Evolutionary conservation across 2,329 filamentous ascomycete genomes (phyloP), one percentile per base, ranked within the genome.

Genomic region (Coleophoma cylindrospora): DNA sequence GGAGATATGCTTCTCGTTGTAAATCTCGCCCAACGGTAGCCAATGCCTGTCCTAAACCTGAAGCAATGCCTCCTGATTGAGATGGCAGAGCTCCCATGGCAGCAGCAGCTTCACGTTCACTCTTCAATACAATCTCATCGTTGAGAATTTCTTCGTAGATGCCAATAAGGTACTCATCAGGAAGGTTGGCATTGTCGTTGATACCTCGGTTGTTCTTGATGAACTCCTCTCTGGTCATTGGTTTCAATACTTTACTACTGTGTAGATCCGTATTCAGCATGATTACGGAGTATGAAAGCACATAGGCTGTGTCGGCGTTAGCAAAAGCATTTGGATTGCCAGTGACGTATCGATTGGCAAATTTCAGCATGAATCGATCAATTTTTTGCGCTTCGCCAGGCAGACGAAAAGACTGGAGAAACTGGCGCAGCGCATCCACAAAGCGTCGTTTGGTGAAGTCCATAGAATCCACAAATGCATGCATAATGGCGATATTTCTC

Each of bases 131-230:
- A 58, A 99, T 99, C 68, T 99, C 94, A 54, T 97, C 92, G 50
- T 76, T 78, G 1, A 79, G 81, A 61, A 99, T 99, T 65, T 99
- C 94, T 5, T 99, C 92, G 59, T 86, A 99, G 48, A 99, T 97
- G 6, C 79, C 81, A 27, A 82, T 77, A 2, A 99, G 81, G 64
- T 99, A 99, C 36, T 99, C 94, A 45, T 95, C 84, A 0, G 95
- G 94, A 52, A 99, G 72, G 72, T 97, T 89, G 32, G 90, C 87
- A 58, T 89, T 92, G 70, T 99, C 94, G 69, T 99, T 97, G 74
- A 99, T 99, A 51, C 94, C 94, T 27, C 94, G 79, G 68, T 99
- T 99, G 71, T 99, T 99, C 74, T 95, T 96, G 74, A 99, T 96
- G 65, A 99, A 99, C 59, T 99, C 95, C 55, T 96, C 88, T 57